Evolutionary conservation across 1,139 yeast species (phyloP).

Genomic region (Saccharomyces uvarum): DNA sequence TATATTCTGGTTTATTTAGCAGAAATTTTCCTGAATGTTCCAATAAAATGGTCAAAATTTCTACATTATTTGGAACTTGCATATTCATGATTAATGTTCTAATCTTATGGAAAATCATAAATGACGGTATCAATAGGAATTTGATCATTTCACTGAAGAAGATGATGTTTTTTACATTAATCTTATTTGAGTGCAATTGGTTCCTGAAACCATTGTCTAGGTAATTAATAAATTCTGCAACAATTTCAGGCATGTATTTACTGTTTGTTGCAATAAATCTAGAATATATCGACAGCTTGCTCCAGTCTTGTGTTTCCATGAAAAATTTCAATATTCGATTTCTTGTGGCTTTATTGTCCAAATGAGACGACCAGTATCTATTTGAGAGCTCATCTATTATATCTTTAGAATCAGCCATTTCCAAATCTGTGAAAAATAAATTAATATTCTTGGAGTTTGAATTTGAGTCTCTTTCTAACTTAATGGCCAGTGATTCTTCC

Average conservation of each 20-base stretch:
- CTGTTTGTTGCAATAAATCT: constrained; percentile 61
- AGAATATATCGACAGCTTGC: constrained; percentile 44
- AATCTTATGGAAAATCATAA: constrained; percentile 64
- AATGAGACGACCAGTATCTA: constrained; percentile 44
- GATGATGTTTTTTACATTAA: constrained; percentile 51
- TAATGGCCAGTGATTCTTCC: constrained; percentile 3
- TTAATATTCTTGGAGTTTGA: constrained; percentile 38
- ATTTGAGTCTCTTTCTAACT: constrained; percentile 3
- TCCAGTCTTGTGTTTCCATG: constrained; percentile 39
- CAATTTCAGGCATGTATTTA: constrained; percentile 43
- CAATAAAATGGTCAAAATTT: constrained; percentile 56
- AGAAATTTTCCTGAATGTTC: constrained; percentile 71
- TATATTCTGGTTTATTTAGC: constrained; percentile 53
- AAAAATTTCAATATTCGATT: constrained; percentile 54
- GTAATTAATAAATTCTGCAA: constrained; percentile 47
- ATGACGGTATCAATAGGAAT: constrained; percentile 66
- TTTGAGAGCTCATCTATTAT: constrained; percentile 51
- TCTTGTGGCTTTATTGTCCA: constrained; percentile 70
- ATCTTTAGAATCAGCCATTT: constrained; percentile 39
- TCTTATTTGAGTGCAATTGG: constrained; percentile 46
- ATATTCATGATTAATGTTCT: constrained; percentile 48
- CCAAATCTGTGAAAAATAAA: constrained; percentile 41
- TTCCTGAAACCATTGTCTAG: constrained; percentile 56
- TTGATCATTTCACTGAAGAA: constrained; percentile 72
- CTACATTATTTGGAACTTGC: constrained; percentile 52